Evolutionary conservation across 2,329 filamentous ascomycete genomes (phyloP).

Genomic region (Ophiostoma fasciatum): DNA sequence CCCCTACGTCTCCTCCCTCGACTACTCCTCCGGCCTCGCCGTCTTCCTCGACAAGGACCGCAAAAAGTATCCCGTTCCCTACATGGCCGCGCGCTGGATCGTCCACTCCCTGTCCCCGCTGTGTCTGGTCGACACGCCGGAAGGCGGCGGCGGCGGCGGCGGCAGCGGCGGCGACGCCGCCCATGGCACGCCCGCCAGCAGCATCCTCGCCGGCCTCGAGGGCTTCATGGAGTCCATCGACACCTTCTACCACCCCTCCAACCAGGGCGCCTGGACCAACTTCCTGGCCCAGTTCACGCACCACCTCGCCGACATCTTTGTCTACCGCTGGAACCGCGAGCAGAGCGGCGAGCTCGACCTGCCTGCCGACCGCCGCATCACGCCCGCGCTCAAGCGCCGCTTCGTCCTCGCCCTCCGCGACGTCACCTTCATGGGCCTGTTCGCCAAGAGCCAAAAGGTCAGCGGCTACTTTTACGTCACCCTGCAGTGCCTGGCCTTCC

Average conservation of each 20-base stretch:
- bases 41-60: slow-evolving; percentile 82
- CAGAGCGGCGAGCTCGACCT: slow-evolving; percentile 83
- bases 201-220: slow-evolving; percentile 72
- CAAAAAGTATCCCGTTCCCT: slow-evolving; percentile 81
- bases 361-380: slow-evolving; percentile 65
- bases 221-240: slow-evolving; percentile 89
- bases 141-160: too few relatives aligned
- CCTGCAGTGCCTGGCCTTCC: slow-evolving; percentile 73
- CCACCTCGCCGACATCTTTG: slow-evolving; percentile 89
- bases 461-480: slow-evolving; percentile 87
- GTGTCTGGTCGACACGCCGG: slow-evolving; percentile 44
- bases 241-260: slow-evolving; percentile 97
- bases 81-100: slow-evolving; percentile 86
- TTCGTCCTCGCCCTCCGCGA: slow-evolving; percentile 84
- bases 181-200: slow-evolving; percentile 35
- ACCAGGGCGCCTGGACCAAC: slow-evolving; percentile 82
- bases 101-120: slow-evolving; percentile 82
- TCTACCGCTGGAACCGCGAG: slow-evolving; percentile 95
- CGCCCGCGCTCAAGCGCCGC: slow-evolving; percentile 63
- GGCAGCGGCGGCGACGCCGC: too few relatives aligned
- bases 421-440: slow-evolving; percentile 96
- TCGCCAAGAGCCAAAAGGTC: slow-evolving; percentile 84
- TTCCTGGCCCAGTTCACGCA: slow-evolving; percentile 81
- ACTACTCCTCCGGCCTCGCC: slow-evolving; percentile 69
- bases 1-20: slow-evolving; percentile 68